A percentile compares a stretch with the other conserved stretches of the same genome.
phyloP scores from a whole-genome alignment of 176 grass and related monocot genomes.

The Saccharum spontaneum region DNA sequence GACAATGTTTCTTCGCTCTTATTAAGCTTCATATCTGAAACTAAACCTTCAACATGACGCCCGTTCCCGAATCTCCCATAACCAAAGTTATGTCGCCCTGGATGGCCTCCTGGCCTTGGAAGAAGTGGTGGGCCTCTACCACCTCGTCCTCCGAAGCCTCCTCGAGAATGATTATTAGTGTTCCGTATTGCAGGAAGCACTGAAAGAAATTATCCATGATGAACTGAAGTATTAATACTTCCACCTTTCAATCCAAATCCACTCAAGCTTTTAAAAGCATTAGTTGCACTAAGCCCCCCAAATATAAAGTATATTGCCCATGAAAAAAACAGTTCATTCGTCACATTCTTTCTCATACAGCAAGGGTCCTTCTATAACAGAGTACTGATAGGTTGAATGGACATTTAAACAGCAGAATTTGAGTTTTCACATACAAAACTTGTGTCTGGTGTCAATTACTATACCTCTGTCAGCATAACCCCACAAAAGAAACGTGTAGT shows the following conservation, averaged over 20 bases:
- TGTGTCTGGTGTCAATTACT: background rate
- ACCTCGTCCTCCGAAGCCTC: constrained; percentile 65
- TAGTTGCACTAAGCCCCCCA: background rate
- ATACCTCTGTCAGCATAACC: background rate
- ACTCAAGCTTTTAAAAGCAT: constrained; percentile 24
- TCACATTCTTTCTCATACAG: constrained; percentile 4
- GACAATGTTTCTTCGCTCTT: constrained; percentile 98
- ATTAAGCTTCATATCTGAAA: constrained; percentile 98
- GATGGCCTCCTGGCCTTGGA: constrained; percentile 80
- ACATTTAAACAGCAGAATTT: background rate
- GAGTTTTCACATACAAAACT: constrained; percentile 1
- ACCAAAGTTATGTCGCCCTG: constrained; percentile 62
- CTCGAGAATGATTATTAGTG: constrained; percentile 72
- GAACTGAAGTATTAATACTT: constrained; percentile 12
- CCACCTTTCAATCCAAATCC: constrained; percentile 20
- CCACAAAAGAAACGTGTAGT: background rate
- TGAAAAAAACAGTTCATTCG: constrained; percentile 3
- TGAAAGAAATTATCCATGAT: constrained; percentile 33
- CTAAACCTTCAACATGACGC: constrained; percentile 79
- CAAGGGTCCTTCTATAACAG: background rate
- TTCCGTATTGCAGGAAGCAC: constrained; percentile 72
- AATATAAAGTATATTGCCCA: constrained; percentile 19
- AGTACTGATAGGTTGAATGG: background rate
- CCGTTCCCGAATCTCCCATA: constrained; percentile 80
- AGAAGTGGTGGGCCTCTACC: constrained; percentile 87